A percentile compares a stretch with the other conserved stretches of the same genome.
Evolutionary conservation across 2,329 filamentous ascomycete genomes (phyloP).

Genomic region (Bipolaris oryzae): DNA sequence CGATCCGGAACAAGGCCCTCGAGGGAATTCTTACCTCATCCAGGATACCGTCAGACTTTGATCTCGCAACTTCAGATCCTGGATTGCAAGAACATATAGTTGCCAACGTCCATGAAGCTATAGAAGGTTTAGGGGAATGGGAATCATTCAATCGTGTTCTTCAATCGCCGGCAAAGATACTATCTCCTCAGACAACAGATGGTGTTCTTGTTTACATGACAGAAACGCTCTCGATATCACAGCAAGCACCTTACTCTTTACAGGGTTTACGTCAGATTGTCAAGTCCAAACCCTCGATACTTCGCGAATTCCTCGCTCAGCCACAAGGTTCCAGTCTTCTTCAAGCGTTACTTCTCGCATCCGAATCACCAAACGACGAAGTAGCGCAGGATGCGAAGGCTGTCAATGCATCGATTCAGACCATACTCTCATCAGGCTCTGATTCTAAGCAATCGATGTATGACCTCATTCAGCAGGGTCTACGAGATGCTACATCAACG

Average conservation of each 20-base stretch:
- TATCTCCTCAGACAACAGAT: constrained; percentile 47
- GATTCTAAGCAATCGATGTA: constrained; percentile 55
- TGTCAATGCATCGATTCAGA: constrained; percentile 47
- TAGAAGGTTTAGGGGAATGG: constrained; percentile 45
- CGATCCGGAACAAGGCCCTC: constrained; percentile 36
- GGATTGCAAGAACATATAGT: constrained; percentile 48
- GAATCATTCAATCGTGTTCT: constrained; percentile 46
- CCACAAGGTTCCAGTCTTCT: constrained; percentile 57
- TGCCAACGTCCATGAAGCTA: constrained; percentile 35
- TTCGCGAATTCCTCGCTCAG: constrained; percentile 53
- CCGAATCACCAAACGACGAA: constrained; percentile 60
- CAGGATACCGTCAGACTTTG: constrained; percentile 43
- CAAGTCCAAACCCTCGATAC: constrained; percentile 48
- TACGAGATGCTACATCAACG: constrained; percentile 53
- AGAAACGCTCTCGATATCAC: constrained; percentile 45
- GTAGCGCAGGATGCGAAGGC: constrained; percentile 53
- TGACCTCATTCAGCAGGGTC: constrained; percentile 59
- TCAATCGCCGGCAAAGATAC: constrained; percentile 39
- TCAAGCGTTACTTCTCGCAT: constrained; percentile 59
- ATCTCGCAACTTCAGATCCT: constrained; percentile 42
- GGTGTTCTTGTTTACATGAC: constrained; percentile 48
- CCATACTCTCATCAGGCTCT: constrained; percentile 45
- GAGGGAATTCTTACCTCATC: constrained; percentile 45
- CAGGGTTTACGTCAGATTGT: constrained; percentile 55
- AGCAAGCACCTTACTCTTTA: constrained; percentile 45